Evolutionary conservation across 768 basidiomycete species (phyloP).

Genomic region (Boletus tylopilopsis): DNA sequence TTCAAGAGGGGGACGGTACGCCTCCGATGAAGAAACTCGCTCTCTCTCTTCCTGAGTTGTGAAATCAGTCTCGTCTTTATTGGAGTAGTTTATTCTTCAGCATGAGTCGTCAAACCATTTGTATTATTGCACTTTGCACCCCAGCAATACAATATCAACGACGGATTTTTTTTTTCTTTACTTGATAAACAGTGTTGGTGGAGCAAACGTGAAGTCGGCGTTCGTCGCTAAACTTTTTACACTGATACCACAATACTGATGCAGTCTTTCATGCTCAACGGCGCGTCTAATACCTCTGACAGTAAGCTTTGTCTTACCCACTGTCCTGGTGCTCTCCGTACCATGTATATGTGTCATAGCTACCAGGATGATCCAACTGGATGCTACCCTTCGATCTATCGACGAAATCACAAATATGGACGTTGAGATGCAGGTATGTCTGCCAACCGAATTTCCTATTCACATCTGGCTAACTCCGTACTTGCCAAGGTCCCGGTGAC

Average conservation of each 20-base stretch:
- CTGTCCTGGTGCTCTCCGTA: neutral
- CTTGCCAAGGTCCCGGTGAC: constrained; percentile 38
- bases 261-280: neutral
- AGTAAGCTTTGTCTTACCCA: constrained; percentile 7
- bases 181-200: too few relatives aligned
- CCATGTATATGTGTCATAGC: constrained; percentile 2
- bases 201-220: too few relatives aligned
- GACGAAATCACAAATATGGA: constrained; percentile 58
- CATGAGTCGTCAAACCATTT: constrained; percentile 22
- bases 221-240: neutral
- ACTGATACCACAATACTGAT: constrained; percentile 1
- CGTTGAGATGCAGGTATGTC: constrained; percentile 68
- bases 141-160: constrained; percentile 15
- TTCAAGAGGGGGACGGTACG: constrained; percentile 41
- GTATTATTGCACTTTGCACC: constrained; percentile 22
- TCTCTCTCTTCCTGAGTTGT: constrained; percentile 38
- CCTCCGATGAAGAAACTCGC: constrained; percentile 71
- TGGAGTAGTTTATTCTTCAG: constrained; percentile 31
- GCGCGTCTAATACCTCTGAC: neutral
- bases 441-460: neutral
- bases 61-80: constrained; percentile 25
- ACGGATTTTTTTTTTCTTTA: neutral
- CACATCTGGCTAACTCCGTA: neutral
- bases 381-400: constrained; percentile 48
- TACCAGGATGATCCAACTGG: constrained; percentile 11